These are phyloP conservation scores for Penicillium crustosum DNA, from an alignment of 2,329 filamentous ascomycete genomes.

Conservation along the genomic window DNA sequence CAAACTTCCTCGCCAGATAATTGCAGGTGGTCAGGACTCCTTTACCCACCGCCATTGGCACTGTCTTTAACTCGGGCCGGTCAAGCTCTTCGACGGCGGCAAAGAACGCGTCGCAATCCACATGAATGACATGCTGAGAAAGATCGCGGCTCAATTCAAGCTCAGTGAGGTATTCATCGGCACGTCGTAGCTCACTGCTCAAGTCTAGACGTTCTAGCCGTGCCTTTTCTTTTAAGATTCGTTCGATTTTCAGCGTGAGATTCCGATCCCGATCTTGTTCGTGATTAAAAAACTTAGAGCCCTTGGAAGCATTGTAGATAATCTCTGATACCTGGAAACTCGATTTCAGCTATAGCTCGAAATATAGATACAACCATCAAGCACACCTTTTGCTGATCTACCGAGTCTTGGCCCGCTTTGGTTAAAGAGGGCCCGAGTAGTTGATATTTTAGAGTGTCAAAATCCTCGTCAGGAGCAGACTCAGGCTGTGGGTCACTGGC, in stretches of 20 bases:
- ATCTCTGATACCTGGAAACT: constrained; percentile 77
- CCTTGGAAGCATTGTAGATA: constrained; percentile 95
- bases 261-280: constrained; percentile 80
- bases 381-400: constrained; percentile 81
- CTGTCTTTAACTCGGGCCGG: constrained; percentile 76
- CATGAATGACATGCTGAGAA: constrained; percentile 80
- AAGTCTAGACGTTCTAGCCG: constrained; percentile 75
- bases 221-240: constrained; percentile 72
- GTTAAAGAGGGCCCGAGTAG: constrained; percentile 87
- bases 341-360: constrained; percentile 5
- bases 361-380: neutral
- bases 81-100: constrained; percentile 87
- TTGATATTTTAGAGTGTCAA: constrained; percentile 79
- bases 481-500: constrained; percentile 6
- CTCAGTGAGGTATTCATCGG: constrained; percentile 77
- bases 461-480: constrained; percentile 22
- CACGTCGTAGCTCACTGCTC: constrained; percentile 68
- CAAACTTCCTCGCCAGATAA: constrained; percentile 85
- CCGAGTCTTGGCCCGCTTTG: constrained; percentile 87
- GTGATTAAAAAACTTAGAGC: constrained; percentile 92
- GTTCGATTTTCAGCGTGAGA: constrained; percentile 81
- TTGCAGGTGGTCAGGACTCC: constrained; percentile 74
- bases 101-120: constrained; percentile 98
- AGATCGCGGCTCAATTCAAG: constrained; percentile 78
- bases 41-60: constrained; percentile 88